Conservation (phyloP, 2,329 filamentous ascomycete species). For the Elsinoe arachidis region DNA sequence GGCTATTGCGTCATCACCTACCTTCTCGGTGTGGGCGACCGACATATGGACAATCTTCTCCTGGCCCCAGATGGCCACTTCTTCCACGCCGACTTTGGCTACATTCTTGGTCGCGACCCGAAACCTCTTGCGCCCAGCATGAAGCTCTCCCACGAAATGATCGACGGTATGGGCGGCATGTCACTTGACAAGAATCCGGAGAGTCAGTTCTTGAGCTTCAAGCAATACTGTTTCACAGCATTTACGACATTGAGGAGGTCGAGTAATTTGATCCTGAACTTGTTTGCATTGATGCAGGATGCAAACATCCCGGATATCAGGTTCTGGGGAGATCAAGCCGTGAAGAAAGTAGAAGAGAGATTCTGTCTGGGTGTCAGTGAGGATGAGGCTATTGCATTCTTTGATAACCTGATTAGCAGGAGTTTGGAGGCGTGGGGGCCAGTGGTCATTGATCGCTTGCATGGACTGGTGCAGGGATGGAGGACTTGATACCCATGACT, state of each 20-base stretch:
- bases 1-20: constrained; percentile 99
- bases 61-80: constrained; percentile 86
- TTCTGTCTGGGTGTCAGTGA: constrained; percentile 88
- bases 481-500: constrained; percentile 45
- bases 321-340: constrained; percentile 67
- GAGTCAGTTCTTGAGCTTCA: constrained; percentile 73
- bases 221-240: constrained; percentile 90
- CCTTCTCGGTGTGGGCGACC: constrained; percentile 88
- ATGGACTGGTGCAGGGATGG: constrained; percentile 89
- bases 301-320: constrained; percentile 95
- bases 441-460: constrained; percentile 87
- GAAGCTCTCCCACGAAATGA: constrained; percentile 97
- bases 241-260: constrained; percentile 87
- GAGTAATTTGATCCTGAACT: constrained; percentile 81
- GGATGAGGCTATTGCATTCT: constrained; percentile 80
- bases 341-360: constrained; percentile 87
- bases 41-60: constrained; percentile 90
- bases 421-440: constrained; percentile 83
- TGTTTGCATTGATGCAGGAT: constrained; percentile 95
- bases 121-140: constrained; percentile 96
- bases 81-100: constrained; percentile 97
- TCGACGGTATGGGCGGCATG: constrained; percentile 89
- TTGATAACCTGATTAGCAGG: constrained; percentile 85
- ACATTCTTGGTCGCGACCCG: constrained; percentile 91
- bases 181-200: constrained; percentile 18